phyloP scores from a whole-genome alignment of 2,329 filamentous ascomycete species.

The Lasiodiplodia theobromae region DNA sequence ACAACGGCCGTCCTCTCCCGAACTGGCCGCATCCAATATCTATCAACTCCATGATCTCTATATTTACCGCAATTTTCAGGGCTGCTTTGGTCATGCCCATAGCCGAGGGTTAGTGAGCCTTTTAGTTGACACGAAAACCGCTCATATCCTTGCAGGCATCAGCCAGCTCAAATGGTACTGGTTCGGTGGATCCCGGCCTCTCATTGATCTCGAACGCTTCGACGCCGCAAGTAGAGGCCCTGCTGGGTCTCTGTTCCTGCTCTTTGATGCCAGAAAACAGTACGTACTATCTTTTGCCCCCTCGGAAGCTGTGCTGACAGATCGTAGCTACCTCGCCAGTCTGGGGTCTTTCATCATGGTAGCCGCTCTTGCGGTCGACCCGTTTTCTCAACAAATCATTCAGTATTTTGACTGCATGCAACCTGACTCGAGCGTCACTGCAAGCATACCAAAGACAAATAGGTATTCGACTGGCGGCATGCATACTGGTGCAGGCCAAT shows the following conservation, averaged over 20 bases:
- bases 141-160: conserved; percentile 1
- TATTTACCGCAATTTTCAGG: conserved; percentile 15
- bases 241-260: not conserved
- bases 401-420: conserved; percentile 7
- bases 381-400: conserved; percentile 12
- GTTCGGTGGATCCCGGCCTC: conserved; percentile 1
- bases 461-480: not conserved
- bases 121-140: not conserved
- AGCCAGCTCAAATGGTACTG: conserved; percentile 26
- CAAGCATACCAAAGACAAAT: conserved; percentile 10
- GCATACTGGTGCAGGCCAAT: not conserved
- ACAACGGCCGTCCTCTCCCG: conserved; percentile 7
- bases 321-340: conserved; percentile 4
- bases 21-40: conserved; percentile 22
- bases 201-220: conserved; percentile 19
- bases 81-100: conserved; percentile 10
- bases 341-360: conserved; percentile 10
- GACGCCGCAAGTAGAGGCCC: conserved; percentile 21
- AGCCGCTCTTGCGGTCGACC: conserved; percentile 11
- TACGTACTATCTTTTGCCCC: not conserved
- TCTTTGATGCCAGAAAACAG: conserved; percentile 5
- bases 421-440: not conserved
- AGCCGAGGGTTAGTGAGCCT: not conserved
- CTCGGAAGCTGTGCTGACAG: not conserved
- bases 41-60: conserved; percentile 23